Percentiles rank a stretch among this genome's conserved stretches.
These are phyloP conservation scores for Lecanosticta acicola DNA, from an alignment of 2,329 filamentous ascomycete species.

Conservation along the genomic window DNA sequence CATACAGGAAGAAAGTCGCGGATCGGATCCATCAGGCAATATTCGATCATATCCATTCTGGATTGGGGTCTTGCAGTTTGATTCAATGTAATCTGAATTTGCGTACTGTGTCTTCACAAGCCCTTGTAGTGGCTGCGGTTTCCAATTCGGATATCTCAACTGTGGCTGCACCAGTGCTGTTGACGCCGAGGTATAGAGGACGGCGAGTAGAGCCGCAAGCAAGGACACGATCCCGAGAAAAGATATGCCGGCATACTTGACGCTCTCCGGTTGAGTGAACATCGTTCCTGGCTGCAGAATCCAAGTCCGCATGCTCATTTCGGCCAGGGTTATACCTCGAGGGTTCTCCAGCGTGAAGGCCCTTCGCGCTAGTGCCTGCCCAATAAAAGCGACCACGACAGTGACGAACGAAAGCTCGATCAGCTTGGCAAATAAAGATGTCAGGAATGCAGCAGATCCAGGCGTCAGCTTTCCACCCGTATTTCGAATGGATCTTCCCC, in stretches of 20 bases:
- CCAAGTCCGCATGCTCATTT: conserved; percentile 74
- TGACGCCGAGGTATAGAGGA: conserved; percentile 71
- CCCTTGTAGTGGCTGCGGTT: conserved; percentile 49
- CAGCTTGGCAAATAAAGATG: conserved; percentile 66
- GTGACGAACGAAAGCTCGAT: conserved; percentile 76
- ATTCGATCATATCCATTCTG: conserved; percentile 35
- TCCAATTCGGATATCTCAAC: conserved; percentile 54
- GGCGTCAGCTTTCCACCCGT: conserved; percentile 49
- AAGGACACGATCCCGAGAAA: conserved; percentile 61
- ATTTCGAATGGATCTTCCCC: conserved; percentile 53
- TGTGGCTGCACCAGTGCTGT: conserved; percentile 71
- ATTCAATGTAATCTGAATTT: conserved; percentile 53
- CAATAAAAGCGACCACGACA: conserved; percentile 67
- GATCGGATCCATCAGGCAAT: conserved; percentile 22
- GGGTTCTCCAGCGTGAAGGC: conserved; percentile 52
- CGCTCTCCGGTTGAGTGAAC: conserved; percentile 61
- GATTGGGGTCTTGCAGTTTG: conserved; percentile 59
- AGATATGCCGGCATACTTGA: conserved; percentile 59
- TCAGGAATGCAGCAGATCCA: conserved; percentile 60
- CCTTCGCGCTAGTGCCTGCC: conserved; percentile 66
- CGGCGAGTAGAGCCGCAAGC: conserved; percentile 58
- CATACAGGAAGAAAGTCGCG: conserved; percentile 51
- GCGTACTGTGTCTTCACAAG: conserved; percentile 58
- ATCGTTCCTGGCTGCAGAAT: conserved; percentile 55
- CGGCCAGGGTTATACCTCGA: conserved; percentile 64